Conservation (phyloP, 2,329 filamentous ascomycete genomes). For the Thermoascus crustaceus region DNA sequence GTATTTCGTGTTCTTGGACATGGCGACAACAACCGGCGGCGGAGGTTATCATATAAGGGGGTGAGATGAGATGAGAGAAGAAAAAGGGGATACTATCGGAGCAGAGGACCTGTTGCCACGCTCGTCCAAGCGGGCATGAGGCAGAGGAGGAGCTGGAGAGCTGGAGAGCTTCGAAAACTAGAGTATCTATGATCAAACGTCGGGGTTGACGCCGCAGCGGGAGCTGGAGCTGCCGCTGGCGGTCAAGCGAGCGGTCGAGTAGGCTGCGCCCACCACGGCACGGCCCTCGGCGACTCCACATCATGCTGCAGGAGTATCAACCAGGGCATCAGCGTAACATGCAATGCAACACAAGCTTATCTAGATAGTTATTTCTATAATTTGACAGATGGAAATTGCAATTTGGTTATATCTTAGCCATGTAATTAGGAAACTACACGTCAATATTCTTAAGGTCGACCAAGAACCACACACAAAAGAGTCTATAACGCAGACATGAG, state of each 20-base stretch:
- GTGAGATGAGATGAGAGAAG: conserved; percentile 1
- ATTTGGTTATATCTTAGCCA: no score
- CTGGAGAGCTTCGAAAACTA: conserved; percentile 4
- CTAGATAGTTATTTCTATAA: no score
- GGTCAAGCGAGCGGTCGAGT: background rate
- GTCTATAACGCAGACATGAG: no score
- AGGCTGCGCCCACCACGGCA: background rate
- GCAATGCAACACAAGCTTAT: no score
- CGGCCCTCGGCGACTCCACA: background rate
- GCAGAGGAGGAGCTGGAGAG: conserved; percentile 5
- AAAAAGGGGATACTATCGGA: conserved; percentile 15
- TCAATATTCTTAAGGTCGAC: no score
- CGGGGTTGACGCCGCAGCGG: conserved; percentile 4
- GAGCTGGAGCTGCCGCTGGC: conserved; percentile 3
- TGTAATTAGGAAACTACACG: no score
- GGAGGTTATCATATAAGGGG: background rate
- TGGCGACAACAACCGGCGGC: conserved; percentile 14
- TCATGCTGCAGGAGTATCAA: no score
- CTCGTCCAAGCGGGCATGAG: conserved; percentile 17
- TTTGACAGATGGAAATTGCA: no score
- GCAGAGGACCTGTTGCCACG: conserved; percentile 13
- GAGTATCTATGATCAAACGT: no score
- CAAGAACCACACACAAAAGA: no score
- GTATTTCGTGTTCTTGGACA: conserved; percentile 55
- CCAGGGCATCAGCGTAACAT: no score